Evolutionary conservation across 2,329 filamentous ascomycete genomes (phyloP).

Genomic region (Fusarium illudens): DNA sequence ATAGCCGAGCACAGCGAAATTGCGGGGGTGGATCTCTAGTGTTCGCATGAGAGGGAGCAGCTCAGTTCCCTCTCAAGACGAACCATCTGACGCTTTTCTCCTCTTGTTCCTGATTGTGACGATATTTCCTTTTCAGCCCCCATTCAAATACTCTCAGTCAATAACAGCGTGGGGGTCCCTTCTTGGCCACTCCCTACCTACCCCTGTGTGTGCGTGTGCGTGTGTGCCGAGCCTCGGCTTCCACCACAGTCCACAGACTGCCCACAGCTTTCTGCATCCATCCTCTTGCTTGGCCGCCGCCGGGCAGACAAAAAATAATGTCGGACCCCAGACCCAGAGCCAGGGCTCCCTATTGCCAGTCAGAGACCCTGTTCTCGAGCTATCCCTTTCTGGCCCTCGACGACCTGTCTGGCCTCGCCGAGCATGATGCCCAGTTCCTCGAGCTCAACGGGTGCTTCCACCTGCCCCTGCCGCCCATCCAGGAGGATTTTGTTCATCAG

Average conservation of each 20-base stretch:
- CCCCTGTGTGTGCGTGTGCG: not conserved
- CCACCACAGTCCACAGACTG: not conserved
- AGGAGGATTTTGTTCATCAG: constrained; percentile 9
- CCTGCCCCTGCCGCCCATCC: not conserved
- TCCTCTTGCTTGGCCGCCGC: not conserved
- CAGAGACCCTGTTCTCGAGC: constrained; percentile 6
- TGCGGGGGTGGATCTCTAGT: constrained; percentile 4
- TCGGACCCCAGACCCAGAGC: not conserved
- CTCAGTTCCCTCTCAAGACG: not conserved
- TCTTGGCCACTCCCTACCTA: not conserved
- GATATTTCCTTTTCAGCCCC: not conserved
- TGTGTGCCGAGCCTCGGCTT: not conserved
- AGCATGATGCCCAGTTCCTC: constrained; percentile 10
- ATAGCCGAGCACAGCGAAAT: not conserved
- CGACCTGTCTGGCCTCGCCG: not conserved
- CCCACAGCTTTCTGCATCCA: not conserved
- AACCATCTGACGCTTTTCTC: not conserved
- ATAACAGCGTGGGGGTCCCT: not conserved
- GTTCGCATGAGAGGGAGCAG: not conserved
- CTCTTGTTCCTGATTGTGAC: not conserved
- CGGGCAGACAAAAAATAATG: not conserved
- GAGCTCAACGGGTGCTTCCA: constrained; percentile 12
- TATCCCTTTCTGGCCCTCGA: not conserved
- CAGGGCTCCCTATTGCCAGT: not conserved
- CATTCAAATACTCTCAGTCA: not conserved